Evolutionary conservation across 129 eudicot genomes (phyloP).

Genomic region (Sambucus nigra): DNA sequence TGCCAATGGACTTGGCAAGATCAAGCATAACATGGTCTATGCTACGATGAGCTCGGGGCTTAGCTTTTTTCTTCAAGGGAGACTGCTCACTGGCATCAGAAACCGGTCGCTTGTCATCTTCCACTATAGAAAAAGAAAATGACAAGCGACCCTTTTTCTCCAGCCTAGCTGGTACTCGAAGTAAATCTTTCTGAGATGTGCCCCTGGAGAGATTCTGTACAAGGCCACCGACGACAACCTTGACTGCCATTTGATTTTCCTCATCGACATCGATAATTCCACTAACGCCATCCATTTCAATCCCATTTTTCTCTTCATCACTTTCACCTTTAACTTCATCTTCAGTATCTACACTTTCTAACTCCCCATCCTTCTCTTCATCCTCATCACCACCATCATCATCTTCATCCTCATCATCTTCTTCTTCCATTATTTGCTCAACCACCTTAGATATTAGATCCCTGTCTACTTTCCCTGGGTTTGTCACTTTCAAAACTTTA

Average conservation of each 20-base stretch:
- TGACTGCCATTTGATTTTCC: constrained; percentile 52
- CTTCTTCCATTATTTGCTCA: constrained; percentile 68
- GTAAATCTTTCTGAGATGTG: constrained; percentile 35
- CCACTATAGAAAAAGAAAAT: constrained; percentile 59
- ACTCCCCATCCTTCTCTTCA: constrained; percentile 31
- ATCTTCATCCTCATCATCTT: constrained; percentile 58
- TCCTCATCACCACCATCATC: too few species aligned
- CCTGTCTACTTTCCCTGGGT: constrained; percentile 46
- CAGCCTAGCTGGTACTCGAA: constrained; percentile 81
- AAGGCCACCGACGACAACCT: constrained; percentile 46
- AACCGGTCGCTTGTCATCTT: constrained; percentile 29
- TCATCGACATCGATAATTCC: constrained; percentile 36
- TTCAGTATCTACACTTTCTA: constrained; percentile 34
- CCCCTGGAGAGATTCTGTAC: constrained; percentile 29
- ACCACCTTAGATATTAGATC: constrained; percentile 57
- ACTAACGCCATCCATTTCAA: constrained; percentile 36
- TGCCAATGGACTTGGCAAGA: constrained; percentile 57
- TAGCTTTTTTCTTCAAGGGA: constrained; percentile 31
- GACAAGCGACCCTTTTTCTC: constrained; percentile 50
- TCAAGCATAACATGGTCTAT: constrained; percentile 64
- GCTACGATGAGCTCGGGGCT: constrained; percentile 31
- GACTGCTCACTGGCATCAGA: constrained; percentile 29
- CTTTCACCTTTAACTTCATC: constrained; percentile 48
- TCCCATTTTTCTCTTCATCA: constrained; percentile 49
- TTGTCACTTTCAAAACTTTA: constrained; percentile 72